phyloP scores from a whole-genome alignment of 306 rosid genomes.

The Malus sylvestris region DNA sequence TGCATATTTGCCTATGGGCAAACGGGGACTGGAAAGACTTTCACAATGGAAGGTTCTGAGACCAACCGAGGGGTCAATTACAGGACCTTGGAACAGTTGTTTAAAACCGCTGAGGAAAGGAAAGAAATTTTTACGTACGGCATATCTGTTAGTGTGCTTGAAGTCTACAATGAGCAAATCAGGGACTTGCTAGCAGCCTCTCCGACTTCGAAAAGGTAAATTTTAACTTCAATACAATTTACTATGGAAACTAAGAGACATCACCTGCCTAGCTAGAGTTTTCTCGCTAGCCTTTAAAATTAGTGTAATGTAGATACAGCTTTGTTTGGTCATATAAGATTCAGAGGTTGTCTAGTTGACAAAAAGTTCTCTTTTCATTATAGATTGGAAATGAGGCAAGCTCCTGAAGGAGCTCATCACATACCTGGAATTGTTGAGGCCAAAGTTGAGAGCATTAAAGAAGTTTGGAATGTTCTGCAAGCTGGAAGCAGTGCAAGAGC shows the following conservation, averaged over 20 bases:
- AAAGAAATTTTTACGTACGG: background rate
- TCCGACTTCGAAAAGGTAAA: slow-evolving; percentile 2
- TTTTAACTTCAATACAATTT: background rate
- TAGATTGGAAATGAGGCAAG: slow-evolving; percentile 17
- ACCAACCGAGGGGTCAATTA: slow-evolving; percentile 13
- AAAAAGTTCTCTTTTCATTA: background rate
- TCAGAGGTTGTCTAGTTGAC: background rate
- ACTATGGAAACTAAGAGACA: background rate
- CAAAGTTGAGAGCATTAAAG: slow-evolving; percentile 8
- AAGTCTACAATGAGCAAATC: slow-evolving; percentile 18
- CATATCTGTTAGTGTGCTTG: slow-evolving; percentile 17
- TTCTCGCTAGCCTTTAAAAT: background rate
- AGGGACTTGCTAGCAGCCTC: slow-evolving; percentile 16
- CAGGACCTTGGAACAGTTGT: slow-evolving; percentile 14
- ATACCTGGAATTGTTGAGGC: slow-evolving; percentile 15
- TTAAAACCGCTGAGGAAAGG: slow-evolving; percentile 11
- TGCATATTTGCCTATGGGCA: slow-evolving; percentile 70
- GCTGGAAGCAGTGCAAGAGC: slow-evolving; percentile 17
- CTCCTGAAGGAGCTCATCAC: slow-evolving; percentile 11
- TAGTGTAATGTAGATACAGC: background rate
- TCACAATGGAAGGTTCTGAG: slow-evolving; percentile 46
- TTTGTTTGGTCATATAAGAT: background rate
- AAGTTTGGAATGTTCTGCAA: slow-evolving; percentile 11
- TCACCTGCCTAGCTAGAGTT: background rate
- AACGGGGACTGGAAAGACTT: slow-evolving; percentile 69